Evolutionary conservation across 1,284 basidiomycete genomes (phyloP).

Genomic region (Trametes pubescens): DNA sequence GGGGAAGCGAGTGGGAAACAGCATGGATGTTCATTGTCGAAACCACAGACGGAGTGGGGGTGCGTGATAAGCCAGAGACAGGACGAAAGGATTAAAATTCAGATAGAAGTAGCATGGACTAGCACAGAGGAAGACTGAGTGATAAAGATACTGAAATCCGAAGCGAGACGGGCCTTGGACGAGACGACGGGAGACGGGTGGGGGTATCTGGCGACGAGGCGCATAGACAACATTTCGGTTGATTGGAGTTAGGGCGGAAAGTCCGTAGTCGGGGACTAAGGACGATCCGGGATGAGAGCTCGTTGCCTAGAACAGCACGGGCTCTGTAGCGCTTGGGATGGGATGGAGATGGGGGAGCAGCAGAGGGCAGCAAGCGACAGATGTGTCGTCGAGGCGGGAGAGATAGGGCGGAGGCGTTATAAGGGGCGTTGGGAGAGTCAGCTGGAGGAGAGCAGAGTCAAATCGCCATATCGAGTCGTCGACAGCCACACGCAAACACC

Average conservation of each 20-base stretch:
- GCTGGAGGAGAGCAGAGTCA: slow-evolving; percentile 37
- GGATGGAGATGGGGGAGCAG: not conserved
- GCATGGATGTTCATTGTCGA: slow-evolving; percentile 56
- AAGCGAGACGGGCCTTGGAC: slow-evolving; percentile 9
- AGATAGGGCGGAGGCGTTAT: slow-evolving; percentile 33
- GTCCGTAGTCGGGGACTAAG: slow-evolving; percentile 45
- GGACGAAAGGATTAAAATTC: slow-evolving; percentile 32
- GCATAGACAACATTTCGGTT: slow-evolving; percentile 39
- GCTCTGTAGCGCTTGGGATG: slow-evolving; percentile 21
- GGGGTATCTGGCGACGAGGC: slow-evolving; percentile 36
- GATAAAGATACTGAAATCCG: slow-evolving; percentile 36
- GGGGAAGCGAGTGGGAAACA: slow-evolving; percentile 66
- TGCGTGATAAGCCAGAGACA: slow-evolving; percentile 29
- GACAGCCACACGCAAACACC: slow-evolving; percentile 37
- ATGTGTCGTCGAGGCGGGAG: slow-evolving; percentile 20
- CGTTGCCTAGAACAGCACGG: slow-evolving; percentile 36
- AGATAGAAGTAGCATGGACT: slow-evolving; percentile 41
- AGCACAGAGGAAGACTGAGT: slow-evolving; percentile 30
- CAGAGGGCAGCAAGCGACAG: slow-evolving; percentile 1
- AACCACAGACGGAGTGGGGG: slow-evolving; percentile 36
- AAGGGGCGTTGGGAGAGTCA: slow-evolving; percentile 39
- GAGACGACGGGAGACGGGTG: slow-evolving; percentile 30
- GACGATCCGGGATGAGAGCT: slow-evolving; percentile 42
- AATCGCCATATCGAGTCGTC: slow-evolving; percentile 31
- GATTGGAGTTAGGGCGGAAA: slow-evolving; percentile 34